These are phyloP conservation scores for Suillus hirtellus DNA, from an alignment of 768 basidiomycete species.

Conservation along the genomic window DNA sequence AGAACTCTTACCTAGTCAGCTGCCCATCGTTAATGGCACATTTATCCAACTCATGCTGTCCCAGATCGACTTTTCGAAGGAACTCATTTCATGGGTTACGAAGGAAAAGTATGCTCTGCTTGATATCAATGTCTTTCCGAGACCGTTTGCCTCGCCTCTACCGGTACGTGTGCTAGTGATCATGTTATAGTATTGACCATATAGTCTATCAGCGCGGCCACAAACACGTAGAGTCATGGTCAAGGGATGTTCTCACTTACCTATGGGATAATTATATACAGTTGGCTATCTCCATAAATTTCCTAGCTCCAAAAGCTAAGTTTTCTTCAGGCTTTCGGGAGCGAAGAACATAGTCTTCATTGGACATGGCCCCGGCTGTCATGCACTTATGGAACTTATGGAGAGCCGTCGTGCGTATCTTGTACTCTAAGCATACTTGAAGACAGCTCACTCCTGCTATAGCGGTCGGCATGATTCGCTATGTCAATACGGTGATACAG, in stretches of 20 bases:
- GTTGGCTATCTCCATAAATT: slow-evolving; percentile 46
- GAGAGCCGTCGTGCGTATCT: slow-evolving; percentile 61
- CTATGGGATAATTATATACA: slow-evolving; percentile 97
- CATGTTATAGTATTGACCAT: neutral
- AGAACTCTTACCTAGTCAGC: slow-evolving; percentile 82
- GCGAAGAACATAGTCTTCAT: slow-evolving; percentile 77
- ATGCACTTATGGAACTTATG: slow-evolving; percentile 73
- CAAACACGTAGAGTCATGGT: slow-evolving; percentile 7
- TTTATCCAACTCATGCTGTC: slow-evolving; percentile 6
- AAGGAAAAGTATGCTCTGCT: slow-evolving; percentile 68
- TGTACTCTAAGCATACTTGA: neutral
- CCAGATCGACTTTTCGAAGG: slow-evolving; percentile 84
- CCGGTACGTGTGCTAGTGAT: neutral
- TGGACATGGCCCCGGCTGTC: slow-evolving; percentile 85
- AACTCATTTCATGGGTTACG: slow-evolving; percentile 76
- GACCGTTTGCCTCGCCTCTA: slow-evolving; percentile 41
- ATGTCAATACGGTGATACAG: slow-evolving; percentile 74
- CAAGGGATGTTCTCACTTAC: slow-evolving; percentile 68
- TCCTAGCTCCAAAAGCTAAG: slow-evolving; percentile 1
- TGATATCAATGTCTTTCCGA: slow-evolving; percentile 84
- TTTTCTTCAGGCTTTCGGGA: slow-evolving; percentile 59
- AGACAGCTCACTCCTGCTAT: neutral
- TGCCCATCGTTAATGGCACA: neutral
- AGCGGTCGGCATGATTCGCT: slow-evolving; percentile 57
- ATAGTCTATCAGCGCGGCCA: neutral